Percentiles rank a stretch among this genome's conserved stretches.
Evolutionary conservation across 257 asterid species (phyloP).

Genomic region (Phtheirospermum japonicum): DNA sequence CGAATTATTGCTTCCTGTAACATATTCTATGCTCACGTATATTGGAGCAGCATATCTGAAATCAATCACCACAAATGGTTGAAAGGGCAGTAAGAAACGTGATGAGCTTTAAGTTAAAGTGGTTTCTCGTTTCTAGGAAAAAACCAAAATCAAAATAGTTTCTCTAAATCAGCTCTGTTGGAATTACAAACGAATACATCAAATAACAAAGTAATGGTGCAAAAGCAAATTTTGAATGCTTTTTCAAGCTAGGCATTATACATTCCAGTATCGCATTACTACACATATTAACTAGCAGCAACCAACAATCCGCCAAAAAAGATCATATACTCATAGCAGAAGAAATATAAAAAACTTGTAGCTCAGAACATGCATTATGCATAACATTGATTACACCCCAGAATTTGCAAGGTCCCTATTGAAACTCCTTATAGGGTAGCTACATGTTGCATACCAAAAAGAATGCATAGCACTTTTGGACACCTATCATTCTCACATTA

Average conservation of each 20-base stretch:
- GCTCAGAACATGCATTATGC: not conserved
- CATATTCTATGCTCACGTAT: constrained; percentile 48
- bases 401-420: too few species aligned
- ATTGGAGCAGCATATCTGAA: constrained; percentile 91
- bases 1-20: constrained; percentile 39
- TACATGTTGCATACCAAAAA: not conserved
- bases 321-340: not conserved
- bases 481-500: too few species aligned
- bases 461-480: too few species aligned
- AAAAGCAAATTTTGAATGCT: constrained; percentile 1
- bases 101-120: not conserved
- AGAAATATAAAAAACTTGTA: not conserved
- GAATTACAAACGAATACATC: not conserved
- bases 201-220: not conserved
- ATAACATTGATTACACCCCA: constrained; percentile 1
- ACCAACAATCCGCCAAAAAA: constrained; percentile 4
- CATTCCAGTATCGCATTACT: not conserved
- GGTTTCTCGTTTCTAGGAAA: too few species aligned
- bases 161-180: too few species aligned
- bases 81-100: constrained; percentile 10
- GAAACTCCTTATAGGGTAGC: not conserved
- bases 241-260: constrained; percentile 13
- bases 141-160: too few species aligned
- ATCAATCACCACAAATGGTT: constrained; percentile 20
- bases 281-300: constrained; percentile 5